phyloP scores from a whole-genome alignment of 1,139 yeast species.

The Magnusiomyces suaveolens region DNA sequence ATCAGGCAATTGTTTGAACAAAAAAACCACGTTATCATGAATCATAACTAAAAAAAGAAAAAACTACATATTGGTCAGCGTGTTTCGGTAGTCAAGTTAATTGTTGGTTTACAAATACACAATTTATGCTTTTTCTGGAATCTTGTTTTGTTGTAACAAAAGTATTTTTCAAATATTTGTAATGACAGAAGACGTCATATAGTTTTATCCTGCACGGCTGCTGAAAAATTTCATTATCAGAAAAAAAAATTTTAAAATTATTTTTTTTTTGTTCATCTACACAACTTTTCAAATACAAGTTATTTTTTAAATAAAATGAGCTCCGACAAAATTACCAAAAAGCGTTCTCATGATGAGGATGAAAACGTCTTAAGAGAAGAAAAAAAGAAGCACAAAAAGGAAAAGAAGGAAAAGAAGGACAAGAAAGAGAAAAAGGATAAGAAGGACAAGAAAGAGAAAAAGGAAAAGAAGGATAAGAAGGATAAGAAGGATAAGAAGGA shows the following conservation, averaged over 20 bases:
- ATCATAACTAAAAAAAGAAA: too few species aligned
- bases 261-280: background rate
- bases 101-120: too few species aligned
- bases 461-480: conserved; percentile 38
- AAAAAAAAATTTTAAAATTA: background rate
- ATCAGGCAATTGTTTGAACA: too few species aligned
- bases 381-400: conserved; percentile 12
- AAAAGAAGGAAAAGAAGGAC: conserved; percentile 14
- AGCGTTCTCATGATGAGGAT: background rate
- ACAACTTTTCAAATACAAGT: background rate
- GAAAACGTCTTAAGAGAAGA: conserved; percentile 10
- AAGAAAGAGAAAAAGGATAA: conserved; percentile 20
- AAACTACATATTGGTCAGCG: too few species aligned
- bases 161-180: too few species aligned
- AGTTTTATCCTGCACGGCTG: background rate
- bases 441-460: conserved; percentile 20
- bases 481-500: conserved; percentile 43
- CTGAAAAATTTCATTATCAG: background rate
- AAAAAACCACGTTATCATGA: too few species aligned
- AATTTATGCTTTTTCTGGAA: too few species aligned
- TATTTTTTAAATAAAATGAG: background rate
- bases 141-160: too few species aligned
- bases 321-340: conserved; percentile 1
- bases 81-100: too few species aligned
- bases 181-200: background rate